Evolutionary conservation across 2,329 filamentous ascomycete genomes (phyloP).

Genomic region (Trichophyton schoenleinii): DNA sequence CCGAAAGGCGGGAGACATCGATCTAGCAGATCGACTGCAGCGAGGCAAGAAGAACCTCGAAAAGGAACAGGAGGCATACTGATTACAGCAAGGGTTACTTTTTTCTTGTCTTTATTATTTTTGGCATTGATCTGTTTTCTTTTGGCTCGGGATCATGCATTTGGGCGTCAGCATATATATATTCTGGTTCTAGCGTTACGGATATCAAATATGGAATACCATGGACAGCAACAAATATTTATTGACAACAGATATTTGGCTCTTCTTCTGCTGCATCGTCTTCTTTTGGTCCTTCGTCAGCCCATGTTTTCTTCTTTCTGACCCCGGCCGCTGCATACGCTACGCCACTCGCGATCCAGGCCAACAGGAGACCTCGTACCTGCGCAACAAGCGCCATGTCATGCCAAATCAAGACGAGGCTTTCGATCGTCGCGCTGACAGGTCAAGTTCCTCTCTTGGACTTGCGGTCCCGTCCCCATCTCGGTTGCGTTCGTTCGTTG

Average conservation of each 20-base stretch:
- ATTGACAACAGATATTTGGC: background rate
- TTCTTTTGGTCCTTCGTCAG: background rate
- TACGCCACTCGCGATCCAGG: background rate
- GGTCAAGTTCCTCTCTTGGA: background rate
- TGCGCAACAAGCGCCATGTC: conserved; percentile 2
- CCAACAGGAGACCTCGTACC: background rate
- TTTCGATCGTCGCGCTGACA: background rate
- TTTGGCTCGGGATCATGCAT: background rate
- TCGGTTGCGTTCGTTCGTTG: background rate
- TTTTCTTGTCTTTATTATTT: background rate
- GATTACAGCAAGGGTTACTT: background rate
- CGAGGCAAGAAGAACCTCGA: conserved; percentile 26
- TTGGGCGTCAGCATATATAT: background rate
- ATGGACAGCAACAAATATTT: background rate
- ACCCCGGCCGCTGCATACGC: background rate
- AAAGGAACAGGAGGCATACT: conserved; percentile 26
- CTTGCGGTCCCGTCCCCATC: background rate
- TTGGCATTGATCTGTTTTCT: background rate
- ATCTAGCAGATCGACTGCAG: conserved; percentile 31
- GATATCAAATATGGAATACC: background rate
- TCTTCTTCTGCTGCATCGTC: background rate
- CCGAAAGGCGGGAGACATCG: conserved; percentile 39
- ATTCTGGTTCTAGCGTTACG: background rate
- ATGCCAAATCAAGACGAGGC: background rate
- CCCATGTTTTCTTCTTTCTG: background rate